Evolutionary conservation across 345 rosid species (phyloP).

Genomic region (Fremontodendron californicum): DNA sequence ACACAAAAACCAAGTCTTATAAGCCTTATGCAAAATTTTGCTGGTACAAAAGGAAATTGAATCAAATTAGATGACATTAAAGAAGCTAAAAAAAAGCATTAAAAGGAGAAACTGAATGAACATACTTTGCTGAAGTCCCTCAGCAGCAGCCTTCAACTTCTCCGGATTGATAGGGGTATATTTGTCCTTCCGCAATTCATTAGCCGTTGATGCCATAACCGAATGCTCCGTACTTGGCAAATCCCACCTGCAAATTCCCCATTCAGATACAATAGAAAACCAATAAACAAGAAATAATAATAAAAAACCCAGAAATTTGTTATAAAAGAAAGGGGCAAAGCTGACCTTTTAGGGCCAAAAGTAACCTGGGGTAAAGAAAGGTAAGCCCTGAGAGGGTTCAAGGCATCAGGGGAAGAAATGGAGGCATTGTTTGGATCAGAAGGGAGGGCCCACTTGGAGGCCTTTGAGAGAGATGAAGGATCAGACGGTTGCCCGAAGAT

Average conservation of each 20-base stretch:
- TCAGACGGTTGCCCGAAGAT: slow-evolving; percentile 44
- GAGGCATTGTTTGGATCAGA: slow-evolving; percentile 31
- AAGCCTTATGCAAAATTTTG: neutral
- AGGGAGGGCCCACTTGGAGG: slow-evolving; percentile 70
- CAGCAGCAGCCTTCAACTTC: slow-evolving; percentile 82
- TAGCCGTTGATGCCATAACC: slow-evolving; percentile 68
- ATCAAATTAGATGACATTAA: neutral
- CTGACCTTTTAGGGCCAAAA: slow-evolving; percentile 81
- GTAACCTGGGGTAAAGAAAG: slow-evolving; percentile 85
- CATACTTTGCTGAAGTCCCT: slow-evolving; percentile 68
- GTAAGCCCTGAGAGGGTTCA: slow-evolving; percentile 85
- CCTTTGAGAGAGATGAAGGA: slow-evolving; percentile 59
- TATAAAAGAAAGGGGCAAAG: neutral
- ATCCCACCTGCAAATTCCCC: slow-evolving; percentile 58
- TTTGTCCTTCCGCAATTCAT: slow-evolving; percentile 65
- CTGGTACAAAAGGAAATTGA: neutral
- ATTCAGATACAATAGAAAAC: neutral
- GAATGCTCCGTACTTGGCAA: slow-evolving; percentile 48
- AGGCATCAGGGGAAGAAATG: slow-evolving; percentile 45
- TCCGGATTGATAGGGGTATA: slow-evolving; percentile 55
- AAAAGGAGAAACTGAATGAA: neutral
- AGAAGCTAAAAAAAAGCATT: too few relatives aligned
- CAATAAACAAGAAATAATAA: neutral
- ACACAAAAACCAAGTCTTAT: neutral
- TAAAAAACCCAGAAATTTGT: neutral